Evolutionary conservation across 1,284 basidiomycete species (phyloP).

Genomic region (Cutaneotrichosporon sp.): DNA sequence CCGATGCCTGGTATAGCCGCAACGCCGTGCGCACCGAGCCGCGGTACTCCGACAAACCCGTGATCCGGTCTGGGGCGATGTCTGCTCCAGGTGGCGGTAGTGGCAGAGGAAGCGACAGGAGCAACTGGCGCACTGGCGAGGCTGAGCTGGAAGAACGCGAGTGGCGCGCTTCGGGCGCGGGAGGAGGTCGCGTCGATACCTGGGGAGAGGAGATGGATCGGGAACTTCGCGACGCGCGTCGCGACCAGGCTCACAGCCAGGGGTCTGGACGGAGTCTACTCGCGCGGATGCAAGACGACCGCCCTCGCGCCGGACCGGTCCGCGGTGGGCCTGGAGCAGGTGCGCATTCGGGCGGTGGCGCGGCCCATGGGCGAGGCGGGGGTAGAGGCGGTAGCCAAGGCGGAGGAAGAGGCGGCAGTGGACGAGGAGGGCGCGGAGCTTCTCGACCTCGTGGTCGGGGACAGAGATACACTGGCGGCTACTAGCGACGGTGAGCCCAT

Average conservation of each 20-base stretch:
- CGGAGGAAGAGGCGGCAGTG: too few relatives aligned
- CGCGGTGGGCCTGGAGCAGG: background rate
- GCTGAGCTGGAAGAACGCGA: slow-evolving; percentile 7
- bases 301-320: slow-evolving; percentile 1
- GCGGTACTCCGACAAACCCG: background rate
- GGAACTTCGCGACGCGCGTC: slow-evolving; percentile 5
- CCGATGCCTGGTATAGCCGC: background rate
- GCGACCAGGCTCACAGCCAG: background rate
- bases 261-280: background rate
- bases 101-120: slow-evolving; percentile 4
- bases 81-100: background rate
- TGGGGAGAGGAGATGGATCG: slow-evolving; percentile 23
- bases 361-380: background rate
- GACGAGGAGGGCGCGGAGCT: too few relatives aligned
- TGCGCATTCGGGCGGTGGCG: slow-evolving; percentile 1
- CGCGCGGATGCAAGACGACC: slow-evolving; percentile 4
- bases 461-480: slow-evolving; percentile 24
- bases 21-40: background rate
- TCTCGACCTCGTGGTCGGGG: slow-evolving; percentile 7
- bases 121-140: background rate
- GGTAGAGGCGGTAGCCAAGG: background rate
- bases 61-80: background rate
- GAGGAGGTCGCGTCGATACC: slow-evolving; percentile 18
- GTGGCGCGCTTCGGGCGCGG: slow-evolving; percentile 20
- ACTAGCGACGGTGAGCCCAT: slow-evolving; percentile 8